These are phyloP conservation scores for Microthyrium microscopicum DNA, from an alignment of 2,329 filamentous ascomycete genomes.

Conservation along the genomic window DNA sequence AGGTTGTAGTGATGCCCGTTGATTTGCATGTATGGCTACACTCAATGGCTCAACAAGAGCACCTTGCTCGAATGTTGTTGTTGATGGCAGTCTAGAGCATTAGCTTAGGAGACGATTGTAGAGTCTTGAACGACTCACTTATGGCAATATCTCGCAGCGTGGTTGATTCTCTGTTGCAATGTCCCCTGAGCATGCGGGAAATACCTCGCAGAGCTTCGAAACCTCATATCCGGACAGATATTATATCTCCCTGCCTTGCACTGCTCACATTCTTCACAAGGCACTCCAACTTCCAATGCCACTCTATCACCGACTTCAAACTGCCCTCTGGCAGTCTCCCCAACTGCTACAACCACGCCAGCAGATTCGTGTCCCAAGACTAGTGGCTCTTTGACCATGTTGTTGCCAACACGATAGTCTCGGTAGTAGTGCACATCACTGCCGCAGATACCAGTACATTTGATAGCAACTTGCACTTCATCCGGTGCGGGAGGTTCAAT, in stretches of 20 bases:
- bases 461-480: conserved; percentile 49
- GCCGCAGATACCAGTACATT: conserved; percentile 53
- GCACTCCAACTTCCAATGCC: conserved; percentile 80
- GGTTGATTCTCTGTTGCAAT: conserved; percentile 44
- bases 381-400: conserved; percentile 66
- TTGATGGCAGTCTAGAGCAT: conserved; percentile 30
- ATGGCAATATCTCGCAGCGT: conserved; percentile 43
- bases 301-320: conserved; percentile 65
- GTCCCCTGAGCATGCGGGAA: conserved; percentile 49
- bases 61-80: conserved; percentile 37
- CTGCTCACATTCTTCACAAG: conserved; percentile 49
- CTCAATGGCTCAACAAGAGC: conserved; percentile 44
- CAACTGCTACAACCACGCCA: conserved; percentile 59
- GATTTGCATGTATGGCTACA: conserved; percentile 42
- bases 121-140: conserved; percentile 19
- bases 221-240: conserved; percentile 41
- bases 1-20: conserved; percentile 32
- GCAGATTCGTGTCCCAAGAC: conserved; percentile 65
- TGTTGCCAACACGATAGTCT: conserved; percentile 75
- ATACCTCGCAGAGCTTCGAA: conserved; percentile 41
- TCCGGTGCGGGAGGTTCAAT: conserved; percentile 28
- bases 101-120: no score
- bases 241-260: conserved; percentile 44
- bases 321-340: conserved; percentile 41
- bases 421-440: conserved; percentile 72